Percentiles rank a stretch among this genome's conserved stretches.
phyloP scores from a whole-genome alignment of 2,329 filamentous ascomycete genomes.

The Colletotrichum paranaense region DNA sequence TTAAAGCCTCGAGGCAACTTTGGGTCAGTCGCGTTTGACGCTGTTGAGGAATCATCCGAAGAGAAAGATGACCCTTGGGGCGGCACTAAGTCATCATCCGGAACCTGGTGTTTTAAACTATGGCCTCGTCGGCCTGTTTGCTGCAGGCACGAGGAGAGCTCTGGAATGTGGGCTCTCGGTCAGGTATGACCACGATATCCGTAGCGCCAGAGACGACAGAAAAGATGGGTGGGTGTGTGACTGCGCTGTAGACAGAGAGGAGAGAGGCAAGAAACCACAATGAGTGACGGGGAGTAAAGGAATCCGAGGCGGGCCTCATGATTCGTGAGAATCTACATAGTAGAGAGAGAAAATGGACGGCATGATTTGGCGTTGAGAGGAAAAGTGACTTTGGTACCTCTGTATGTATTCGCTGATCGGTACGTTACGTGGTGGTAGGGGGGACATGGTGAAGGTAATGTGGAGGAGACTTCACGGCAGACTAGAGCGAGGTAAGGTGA shows the following conservation, averaged over 20 bases:
- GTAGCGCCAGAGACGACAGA: background rate
- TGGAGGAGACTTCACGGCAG: background rate
- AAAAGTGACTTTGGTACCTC: background rate
- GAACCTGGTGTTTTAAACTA: slow-evolving; percentile 34
- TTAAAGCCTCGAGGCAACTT: background rate
- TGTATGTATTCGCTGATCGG: background rate
- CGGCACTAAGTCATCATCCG: slow-evolving; percentile 18
- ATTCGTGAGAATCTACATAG: background rate
- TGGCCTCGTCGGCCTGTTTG: slow-evolving; percentile 21
- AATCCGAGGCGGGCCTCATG: background rate
- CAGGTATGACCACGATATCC: slow-evolving; percentile 6
- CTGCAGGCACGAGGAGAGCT: slow-evolving; percentile 25
- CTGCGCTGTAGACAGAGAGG: background rate
- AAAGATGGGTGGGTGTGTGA: background rate
- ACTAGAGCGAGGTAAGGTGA: background rate
- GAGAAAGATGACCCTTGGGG: background rate
- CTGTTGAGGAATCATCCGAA: background rate
- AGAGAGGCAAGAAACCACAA: background rate
- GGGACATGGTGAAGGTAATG: background rate
- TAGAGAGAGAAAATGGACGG: background rate
- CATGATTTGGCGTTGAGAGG: background rate
- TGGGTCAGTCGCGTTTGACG: background rate
- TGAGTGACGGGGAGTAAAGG: background rate
- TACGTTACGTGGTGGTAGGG: background rate
- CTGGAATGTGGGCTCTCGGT: slow-evolving; percentile 25